phyloP scores from a whole-genome alignment of 352 stramenopile genomes.

The Phytophthora syringae region DNA sequence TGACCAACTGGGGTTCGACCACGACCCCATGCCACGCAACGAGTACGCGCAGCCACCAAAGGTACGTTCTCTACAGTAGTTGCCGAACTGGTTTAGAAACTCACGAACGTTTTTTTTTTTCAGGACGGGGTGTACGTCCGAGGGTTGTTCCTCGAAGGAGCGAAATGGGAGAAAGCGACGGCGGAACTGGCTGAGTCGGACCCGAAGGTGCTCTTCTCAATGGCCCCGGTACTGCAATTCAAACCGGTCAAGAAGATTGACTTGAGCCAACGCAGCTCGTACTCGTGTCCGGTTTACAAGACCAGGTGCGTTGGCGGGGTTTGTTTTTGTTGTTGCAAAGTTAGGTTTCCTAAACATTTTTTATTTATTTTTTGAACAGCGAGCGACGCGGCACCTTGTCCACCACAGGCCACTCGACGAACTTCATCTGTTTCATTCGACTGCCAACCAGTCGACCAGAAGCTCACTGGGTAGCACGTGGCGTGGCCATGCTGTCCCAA shows the following conservation, averaged over 20 bases:
- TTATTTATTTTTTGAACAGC: constrained; percentile 31
- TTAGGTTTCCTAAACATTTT: constrained; percentile 10
- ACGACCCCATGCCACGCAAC: constrained; percentile 80
- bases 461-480: constrained; percentile 93
- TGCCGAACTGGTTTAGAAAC: background rate
- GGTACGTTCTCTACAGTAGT: constrained; percentile 31
- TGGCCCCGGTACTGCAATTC: constrained; percentile 87
- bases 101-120: constrained; percentile 14
- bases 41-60: constrained; percentile 79
- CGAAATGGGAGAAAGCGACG: constrained; percentile 83
- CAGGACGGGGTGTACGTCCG: constrained; percentile 89
- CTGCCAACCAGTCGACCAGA: constrained; percentile 82
- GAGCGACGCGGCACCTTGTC: constrained; percentile 91
- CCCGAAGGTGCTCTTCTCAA: constrained; percentile 90
- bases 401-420: constrained; percentile 95
- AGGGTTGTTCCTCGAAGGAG: constrained; percentile 91
- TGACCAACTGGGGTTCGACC: constrained; percentile 83
- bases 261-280: constrained; percentile 70
- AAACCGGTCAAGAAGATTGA: constrained; percentile 79
- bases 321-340: too few relatives aligned
- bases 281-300: constrained; percentile 96
- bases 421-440: constrained; percentile 95
- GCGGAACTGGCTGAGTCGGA: constrained; percentile 80
- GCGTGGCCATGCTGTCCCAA: constrained; percentile 93
- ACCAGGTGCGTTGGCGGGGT: constrained; percentile 77